phyloP scores from a whole-genome alignment of 768 basidiomycete species.

The Tylopilus intermedius region DNA sequence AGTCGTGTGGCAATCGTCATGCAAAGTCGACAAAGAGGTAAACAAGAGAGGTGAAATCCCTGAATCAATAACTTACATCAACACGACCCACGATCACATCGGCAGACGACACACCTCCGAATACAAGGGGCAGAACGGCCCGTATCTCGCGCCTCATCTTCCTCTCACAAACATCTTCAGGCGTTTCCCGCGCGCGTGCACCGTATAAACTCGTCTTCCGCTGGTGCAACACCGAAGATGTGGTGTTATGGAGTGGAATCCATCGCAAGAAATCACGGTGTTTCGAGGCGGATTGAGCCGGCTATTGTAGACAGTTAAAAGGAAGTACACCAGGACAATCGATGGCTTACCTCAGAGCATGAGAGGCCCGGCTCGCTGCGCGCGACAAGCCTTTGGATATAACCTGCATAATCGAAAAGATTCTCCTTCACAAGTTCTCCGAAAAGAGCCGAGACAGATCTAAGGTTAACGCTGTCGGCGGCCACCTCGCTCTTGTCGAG shows the following conservation, averaged over 20 bases:
- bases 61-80: conserved; percentile 21
- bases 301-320: conserved; percentile 4
- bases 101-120: conserved; percentile 44
- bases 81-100: neutral
- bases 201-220: conserved; percentile 69
- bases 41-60: conserved; percentile 28
- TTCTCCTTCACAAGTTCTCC: conserved; percentile 67
- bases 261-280: conserved; percentile 67
- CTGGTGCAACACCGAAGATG: conserved; percentile 58
- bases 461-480: conserved; percentile 49
- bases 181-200: conserved; percentile 59
- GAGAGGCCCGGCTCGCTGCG: conserved; percentile 65
- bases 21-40: conserved; percentile 37
- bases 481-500: conserved; percentile 63
- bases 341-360: conserved; percentile 42
- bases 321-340: neutral
- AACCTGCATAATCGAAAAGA: conserved; percentile 68
- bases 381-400: conserved; percentile 77
- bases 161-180: conserved; percentile 65
- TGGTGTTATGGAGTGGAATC: conserved; percentile 63
- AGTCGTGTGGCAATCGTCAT: conserved; percentile 42
- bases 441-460: conserved; percentile 60
- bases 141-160: conserved; percentile 70
- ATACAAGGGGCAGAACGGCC: conserved; percentile 58
- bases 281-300: conserved; percentile 39